phyloP scores from a whole-genome alignment of 2,329 filamentous ascomycete species.

The Colletotrichum filicis region DNA sequence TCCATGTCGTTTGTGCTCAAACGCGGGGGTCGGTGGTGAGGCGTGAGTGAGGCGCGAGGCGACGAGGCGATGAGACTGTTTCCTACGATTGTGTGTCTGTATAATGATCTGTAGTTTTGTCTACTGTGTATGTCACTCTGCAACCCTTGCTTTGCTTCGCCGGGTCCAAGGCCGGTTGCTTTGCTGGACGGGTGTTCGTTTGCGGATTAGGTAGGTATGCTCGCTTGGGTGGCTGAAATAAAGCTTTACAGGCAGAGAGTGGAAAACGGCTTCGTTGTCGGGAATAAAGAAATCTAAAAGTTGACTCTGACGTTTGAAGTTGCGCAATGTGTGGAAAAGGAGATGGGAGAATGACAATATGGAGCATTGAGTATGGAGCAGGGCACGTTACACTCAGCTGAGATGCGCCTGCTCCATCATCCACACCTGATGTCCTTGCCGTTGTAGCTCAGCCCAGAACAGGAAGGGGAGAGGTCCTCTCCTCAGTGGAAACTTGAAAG shows the following conservation, averaged over 20 bases:
- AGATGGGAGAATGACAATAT: background rate
- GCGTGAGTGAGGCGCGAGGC: too few relatives aligned
- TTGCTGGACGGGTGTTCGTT: background rate
- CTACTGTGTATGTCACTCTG: background rate
- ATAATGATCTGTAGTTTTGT: background rate
- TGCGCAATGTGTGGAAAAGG: background rate
- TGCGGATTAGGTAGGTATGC: background rate
- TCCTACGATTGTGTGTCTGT: background rate
- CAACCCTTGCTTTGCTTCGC: background rate
- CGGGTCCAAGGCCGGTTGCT: background rate
- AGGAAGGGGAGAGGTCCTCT: background rate
- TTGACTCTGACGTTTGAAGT: background rate
- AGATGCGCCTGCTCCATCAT: conserved; percentile 5
- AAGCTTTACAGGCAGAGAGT: background rate
- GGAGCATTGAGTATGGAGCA: background rate
- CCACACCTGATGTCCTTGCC: background rate
- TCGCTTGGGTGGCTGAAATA: background rate
- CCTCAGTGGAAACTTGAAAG: background rate
- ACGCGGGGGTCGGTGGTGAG: background rate
- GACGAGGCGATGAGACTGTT: background rate
- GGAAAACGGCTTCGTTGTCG: background rate
- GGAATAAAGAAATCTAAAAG: background rate
- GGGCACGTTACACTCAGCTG: conserved; percentile 15
- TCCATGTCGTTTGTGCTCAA: conserved; percentile 17
- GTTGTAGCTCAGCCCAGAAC: background rate